phyloP scores from a whole-genome alignment of 108 stramenopile genomes.

The Pseudonitzschia pungens region DNA sequence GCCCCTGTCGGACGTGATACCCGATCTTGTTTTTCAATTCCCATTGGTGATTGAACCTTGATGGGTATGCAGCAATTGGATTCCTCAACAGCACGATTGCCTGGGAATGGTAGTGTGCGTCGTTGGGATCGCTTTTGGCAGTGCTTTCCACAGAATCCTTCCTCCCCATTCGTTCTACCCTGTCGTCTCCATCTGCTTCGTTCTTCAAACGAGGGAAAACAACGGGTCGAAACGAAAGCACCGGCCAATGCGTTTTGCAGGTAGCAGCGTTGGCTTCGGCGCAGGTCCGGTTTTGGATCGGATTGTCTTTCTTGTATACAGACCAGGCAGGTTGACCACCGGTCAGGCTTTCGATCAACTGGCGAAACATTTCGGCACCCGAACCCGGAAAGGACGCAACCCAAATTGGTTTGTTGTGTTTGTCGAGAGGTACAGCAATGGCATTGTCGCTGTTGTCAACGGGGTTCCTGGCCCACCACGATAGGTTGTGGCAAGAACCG shows the following conservation, averaged over 20 bases:
- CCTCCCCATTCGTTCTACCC: too few relatives aligned
- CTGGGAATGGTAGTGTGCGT: not conserved
- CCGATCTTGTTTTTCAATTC: not conserved
- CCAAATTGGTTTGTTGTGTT: slow-evolving; percentile 1
- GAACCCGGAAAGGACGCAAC: slow-evolving; percentile 22
- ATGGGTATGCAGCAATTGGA: not conserved
- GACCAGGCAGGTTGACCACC: slow-evolving; percentile 13
- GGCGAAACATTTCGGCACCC: slow-evolving; percentile 18
- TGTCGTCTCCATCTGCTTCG: too few relatives aligned
- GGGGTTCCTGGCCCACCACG: too few relatives aligned
- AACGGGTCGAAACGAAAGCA: not conserved
- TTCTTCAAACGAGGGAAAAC: not conserved
- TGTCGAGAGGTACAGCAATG: too few relatives aligned
- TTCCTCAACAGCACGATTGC: not conserved
- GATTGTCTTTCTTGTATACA: slow-evolving; percentile 1
- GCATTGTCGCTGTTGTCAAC: too few relatives aligned
- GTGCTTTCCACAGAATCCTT: too few relatives aligned
- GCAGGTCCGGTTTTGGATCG: not conserved
- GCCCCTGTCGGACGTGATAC: not conserved
- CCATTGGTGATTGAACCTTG: not conserved
- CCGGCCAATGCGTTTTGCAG: slow-evolving; percentile 21
- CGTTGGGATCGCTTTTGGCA: not conserved
- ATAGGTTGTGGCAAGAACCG: too few relatives aligned
- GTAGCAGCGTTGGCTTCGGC: not conserved
- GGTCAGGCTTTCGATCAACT: slow-evolving; percentile 11